Conservation (phyloP, 306 rosid species). For the Parietaria judaica region DNA sequence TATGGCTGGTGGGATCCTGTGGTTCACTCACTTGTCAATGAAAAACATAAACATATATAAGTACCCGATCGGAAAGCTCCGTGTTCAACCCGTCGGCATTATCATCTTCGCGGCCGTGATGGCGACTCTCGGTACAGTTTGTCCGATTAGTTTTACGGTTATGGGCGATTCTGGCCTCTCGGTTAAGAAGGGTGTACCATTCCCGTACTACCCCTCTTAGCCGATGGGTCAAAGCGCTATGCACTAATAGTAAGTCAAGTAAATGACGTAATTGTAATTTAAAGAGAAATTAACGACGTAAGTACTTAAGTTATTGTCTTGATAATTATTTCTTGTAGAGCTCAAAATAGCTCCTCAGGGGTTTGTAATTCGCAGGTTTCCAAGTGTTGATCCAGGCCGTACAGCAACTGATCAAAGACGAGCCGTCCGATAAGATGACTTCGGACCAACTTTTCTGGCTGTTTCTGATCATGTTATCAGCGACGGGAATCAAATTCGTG, state of each 20-base stretch:
- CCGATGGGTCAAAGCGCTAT: too few species aligned
- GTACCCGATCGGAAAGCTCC: slow-evolving; percentile 68
- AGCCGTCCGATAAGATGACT: slow-evolving; percentile 38
- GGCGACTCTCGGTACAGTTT: slow-evolving; percentile 58
- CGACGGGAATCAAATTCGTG: slow-evolving; percentile 49
- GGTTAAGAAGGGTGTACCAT: too few species aligned
- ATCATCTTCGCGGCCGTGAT: slow-evolving; percentile 69
- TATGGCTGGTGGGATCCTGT: slow-evolving; percentile 45
- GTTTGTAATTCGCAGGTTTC: slow-evolving; percentile 38
- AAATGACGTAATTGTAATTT: too few species aligned
- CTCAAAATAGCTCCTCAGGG: too few species aligned
- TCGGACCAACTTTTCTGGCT: slow-evolving; percentile 45
- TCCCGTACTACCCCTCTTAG: too few species aligned
- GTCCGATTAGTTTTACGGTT: not conserved
- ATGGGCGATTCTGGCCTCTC: not conserved
- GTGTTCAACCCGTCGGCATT: slow-evolving; percentile 80
- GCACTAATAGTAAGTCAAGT: too few species aligned
- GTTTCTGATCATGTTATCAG: slow-evolving; percentile 53
- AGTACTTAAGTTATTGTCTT: too few species aligned
- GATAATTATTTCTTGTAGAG: too few species aligned
- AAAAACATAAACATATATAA: slow-evolving; percentile 54
- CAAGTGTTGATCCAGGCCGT: slow-evolving; percentile 55
- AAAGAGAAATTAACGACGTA: too few species aligned
- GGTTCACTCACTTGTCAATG: slow-evolving; percentile 73
- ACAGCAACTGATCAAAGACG: slow-evolving; percentile 33